Percentiles rank a stretch among this genome's conserved stretches.
These are phyloP conservation scores for Xanthoconium purpureum DNA, from an alignment of 768 basidiomycete genomes.

Conservation along the genomic window DNA sequence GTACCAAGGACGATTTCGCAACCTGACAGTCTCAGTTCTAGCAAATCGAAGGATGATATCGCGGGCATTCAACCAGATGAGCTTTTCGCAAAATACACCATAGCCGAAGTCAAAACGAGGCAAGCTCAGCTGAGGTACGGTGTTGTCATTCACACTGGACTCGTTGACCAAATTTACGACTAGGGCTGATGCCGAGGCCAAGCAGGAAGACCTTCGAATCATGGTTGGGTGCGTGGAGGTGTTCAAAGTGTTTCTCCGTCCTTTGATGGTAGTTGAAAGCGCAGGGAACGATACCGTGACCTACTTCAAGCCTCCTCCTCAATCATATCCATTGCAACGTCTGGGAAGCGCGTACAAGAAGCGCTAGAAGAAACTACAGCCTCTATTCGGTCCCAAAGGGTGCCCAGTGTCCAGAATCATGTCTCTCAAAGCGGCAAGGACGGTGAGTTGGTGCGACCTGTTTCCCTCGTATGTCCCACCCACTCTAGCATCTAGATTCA, in stretches of 20 bases:
- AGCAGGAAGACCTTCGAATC: conserved; percentile 81
- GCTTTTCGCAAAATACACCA: conserved; percentile 66
- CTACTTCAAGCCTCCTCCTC: conserved; percentile 82
- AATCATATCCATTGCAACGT: conserved; percentile 71
- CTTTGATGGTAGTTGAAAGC: conserved; percentile 50
- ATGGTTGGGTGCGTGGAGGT: conserved; percentile 83
- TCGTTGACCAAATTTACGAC: conserved; percentile 1
- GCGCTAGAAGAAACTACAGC: conserved; percentile 62
- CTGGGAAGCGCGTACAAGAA: conserved; percentile 61
- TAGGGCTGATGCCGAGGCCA: conserved; percentile 80
- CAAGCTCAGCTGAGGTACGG: conserved; percentile 67
- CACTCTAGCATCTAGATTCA: conserved; percentile 43
- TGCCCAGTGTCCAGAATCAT: conserved; percentile 43
- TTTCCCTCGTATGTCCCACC: not conserved
- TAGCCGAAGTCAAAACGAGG: conserved; percentile 64
- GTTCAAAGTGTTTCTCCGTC: not conserved
- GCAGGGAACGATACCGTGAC: conserved; percentile 87
- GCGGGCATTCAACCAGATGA: conserved; percentile 61
- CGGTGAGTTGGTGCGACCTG: conserved; percentile 34
- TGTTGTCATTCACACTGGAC: conserved; percentile 1
- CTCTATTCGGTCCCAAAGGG: conserved; percentile 47
- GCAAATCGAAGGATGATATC: conserved; percentile 18
- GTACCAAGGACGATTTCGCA: conserved; percentile 8
- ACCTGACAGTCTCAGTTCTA: conserved; percentile 6
- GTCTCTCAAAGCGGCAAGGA: conserved; percentile 37